Conservation (phyloP, 345 rosid species). For the Acer negundo region DNA sequence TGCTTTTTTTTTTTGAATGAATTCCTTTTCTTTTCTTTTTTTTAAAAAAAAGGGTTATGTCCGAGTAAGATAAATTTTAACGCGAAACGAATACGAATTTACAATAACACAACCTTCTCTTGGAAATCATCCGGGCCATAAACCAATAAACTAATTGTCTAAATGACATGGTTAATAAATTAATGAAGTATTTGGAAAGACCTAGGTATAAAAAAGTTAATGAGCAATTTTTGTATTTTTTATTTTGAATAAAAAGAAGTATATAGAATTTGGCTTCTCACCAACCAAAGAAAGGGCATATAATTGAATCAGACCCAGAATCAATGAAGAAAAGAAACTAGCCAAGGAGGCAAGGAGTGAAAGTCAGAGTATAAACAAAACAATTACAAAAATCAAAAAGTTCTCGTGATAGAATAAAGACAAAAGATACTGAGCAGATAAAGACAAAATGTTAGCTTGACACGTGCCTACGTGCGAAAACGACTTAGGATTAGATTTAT, state of each 20-base stretch:
- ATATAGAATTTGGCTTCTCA: slow-evolving; percentile 23
- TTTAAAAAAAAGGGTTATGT: too few species aligned
- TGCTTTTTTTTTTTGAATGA: too few species aligned
- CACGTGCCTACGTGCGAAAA: slow-evolving; percentile 16
- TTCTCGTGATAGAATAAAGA: slow-evolving; percentile 30
- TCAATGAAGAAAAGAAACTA: neutral
- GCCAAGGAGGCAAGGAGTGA: too few species aligned
- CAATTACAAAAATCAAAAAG: neutral
- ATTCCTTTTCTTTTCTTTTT: too few species aligned
- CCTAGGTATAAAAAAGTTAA: too few species aligned
- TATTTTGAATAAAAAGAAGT: neutral
- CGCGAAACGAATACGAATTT: too few species aligned
- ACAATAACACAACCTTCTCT: too few species aligned
- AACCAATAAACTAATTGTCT: too few species aligned
- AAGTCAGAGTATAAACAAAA: neutral
- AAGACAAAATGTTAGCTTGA: slow-evolving; percentile 23
- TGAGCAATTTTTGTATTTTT: neutral
- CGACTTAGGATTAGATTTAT: neutral
- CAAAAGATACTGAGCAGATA: slow-evolving; percentile 13
- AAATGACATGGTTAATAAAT: too few species aligned
- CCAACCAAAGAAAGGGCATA: slow-evolving; percentile 9
- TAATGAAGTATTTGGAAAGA: too few species aligned
- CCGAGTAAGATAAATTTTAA: too few species aligned
- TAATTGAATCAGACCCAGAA: neutral
- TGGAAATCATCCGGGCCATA: too few species aligned